Conservation (phyloP, 2,329 filamentous ascomycete species). For the Sporothrix variecibatus region DNA sequence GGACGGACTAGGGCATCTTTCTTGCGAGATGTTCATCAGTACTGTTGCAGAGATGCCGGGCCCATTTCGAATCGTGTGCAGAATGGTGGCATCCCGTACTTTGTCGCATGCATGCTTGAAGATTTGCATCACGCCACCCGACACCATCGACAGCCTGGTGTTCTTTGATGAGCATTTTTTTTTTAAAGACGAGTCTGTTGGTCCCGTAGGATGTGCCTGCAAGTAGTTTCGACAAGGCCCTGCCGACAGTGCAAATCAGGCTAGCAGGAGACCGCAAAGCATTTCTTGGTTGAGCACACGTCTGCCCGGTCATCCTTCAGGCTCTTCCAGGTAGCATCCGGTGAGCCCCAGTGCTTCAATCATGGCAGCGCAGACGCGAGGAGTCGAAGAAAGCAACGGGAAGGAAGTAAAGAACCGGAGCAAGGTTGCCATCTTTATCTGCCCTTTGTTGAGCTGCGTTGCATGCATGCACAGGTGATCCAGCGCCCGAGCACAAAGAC, state of each 20-base stretch:
- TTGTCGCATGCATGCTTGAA: not conserved
- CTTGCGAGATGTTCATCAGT: not conserved
- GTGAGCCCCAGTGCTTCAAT: not conserved
- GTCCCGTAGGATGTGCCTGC: not conserved
- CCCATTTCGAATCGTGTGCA: not conserved
- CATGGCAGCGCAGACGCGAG: not conserved
- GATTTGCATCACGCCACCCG: conserved; percentile 12
- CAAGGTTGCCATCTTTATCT: not conserved
- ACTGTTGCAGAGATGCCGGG: not conserved
- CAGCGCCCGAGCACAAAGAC: not conserved
- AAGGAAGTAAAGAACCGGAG: not conserved
- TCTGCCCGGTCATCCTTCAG: conserved; percentile 4
- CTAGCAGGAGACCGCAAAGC: not conserved
- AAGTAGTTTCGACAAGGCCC: not conserved
- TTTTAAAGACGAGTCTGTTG: not conserved
- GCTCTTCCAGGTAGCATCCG: conserved; percentile 5
- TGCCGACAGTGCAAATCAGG: not conserved
- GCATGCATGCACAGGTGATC: conserved; percentile 10
- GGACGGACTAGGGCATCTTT: not conserved
- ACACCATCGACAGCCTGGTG: not conserved
- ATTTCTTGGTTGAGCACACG: conserved; percentile 11
- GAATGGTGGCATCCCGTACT: not conserved
- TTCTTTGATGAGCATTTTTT: not conserved
- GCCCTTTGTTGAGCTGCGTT: not conserved
- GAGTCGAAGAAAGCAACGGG: not conserved